Percentiles rank a stretch among this genome's conserved stretches.
Evolutionary conservation across 768 basidiomycete species (phyloP).

Genomic region (Gymnopilus junonius): DNA sequence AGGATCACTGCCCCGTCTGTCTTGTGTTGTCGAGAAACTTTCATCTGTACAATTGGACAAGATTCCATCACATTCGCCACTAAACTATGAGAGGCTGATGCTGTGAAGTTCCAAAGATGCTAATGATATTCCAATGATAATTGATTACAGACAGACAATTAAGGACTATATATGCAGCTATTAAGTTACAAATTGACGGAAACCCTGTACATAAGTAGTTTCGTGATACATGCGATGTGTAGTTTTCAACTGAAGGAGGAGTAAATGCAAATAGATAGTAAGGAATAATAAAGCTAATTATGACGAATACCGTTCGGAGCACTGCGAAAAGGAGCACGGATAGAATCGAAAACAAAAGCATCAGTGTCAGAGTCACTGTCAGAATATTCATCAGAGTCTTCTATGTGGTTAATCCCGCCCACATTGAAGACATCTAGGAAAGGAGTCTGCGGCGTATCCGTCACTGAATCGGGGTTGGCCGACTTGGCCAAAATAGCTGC

Average conservation of each 20-base stretch:
- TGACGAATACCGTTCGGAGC: slow-evolving; percentile 50
- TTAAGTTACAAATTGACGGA: slow-evolving; percentile 19
- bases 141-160: slow-evolving; percentile 13
- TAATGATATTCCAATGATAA: neutral
- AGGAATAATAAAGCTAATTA: slow-evolving; percentile 31
- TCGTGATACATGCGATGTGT: neutral
- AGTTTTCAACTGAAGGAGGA: neutral
- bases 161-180: slow-evolving; percentile 19
- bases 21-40: too few relatives aligned
- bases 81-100: too few relatives aligned
- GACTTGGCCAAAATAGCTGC: slow-evolving; percentile 85
- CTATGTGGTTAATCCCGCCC: slow-evolving; percentile 43
- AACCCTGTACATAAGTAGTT: neutral
- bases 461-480: slow-evolving; percentile 52
- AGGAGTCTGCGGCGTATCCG: slow-evolving; percentile 76
- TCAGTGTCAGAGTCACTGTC: slow-evolving; percentile 56
- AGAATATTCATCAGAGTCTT: slow-evolving; percentile 55
- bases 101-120: slow-evolving; percentile 20
- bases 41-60: too few relatives aligned
- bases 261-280: slow-evolving; percentile 11
- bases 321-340: slow-evolving; percentile 41
- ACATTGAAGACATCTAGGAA: slow-evolving; percentile 79
- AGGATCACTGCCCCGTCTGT: too few relatives aligned
- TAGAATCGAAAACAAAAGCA: slow-evolving; percentile 67
- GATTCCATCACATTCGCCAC: too few relatives aligned